A percentile compares a stretch with the other conserved stretches of the same genome.
These are phyloP conservation scores for Rugonectria rugulosa DNA, from an alignment of 2,329 filamentous ascomycete species.

Conservation along the genomic window DNA sequence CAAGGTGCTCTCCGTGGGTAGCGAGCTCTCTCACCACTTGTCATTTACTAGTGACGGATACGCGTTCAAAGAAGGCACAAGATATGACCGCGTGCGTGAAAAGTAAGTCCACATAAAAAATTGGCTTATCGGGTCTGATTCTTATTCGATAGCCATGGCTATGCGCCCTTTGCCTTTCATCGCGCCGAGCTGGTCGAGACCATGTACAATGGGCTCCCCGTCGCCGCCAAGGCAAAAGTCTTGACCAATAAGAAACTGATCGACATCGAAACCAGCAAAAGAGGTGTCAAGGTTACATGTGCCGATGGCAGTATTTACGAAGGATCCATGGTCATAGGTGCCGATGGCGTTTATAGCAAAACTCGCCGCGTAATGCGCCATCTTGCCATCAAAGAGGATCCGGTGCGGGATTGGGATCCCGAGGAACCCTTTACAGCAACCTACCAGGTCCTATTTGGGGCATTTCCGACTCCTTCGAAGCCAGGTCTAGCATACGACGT, in stretches of 20 bases:
- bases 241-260: constrained; percentile 23
- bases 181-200: constrained; percentile 2
- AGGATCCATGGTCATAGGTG: constrained; percentile 18
- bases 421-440: constrained; percentile 2
- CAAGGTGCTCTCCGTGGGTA: constrained; percentile 4
- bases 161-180: constrained; percentile 1
- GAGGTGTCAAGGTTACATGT: constrained; percentile 12
- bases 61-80: background rate
- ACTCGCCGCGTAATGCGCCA: constrained; percentile 10
- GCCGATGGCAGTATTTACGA: constrained; percentile 10
- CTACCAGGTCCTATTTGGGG: constrained; percentile 36
- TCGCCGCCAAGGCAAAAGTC: constrained; percentile 4
- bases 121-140: too few species aligned
- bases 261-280: constrained; percentile 8
- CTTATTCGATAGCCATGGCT: constrained; percentile 3
- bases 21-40: background rate
- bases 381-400: constrained; percentile 4
- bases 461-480: constrained; percentile 30
- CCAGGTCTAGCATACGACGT: constrained; percentile 40
- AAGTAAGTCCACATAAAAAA: constrained; percentile 4
- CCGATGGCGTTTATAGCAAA: constrained; percentile 17
- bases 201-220: constrained; percentile 10
- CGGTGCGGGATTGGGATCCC: constrained; percentile 2
- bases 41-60: background rate
- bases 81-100: background rate